Base-by-base conservation (phyloP, 148 eudicot genomes). In the Rhododendron mucronatum region DNA sequence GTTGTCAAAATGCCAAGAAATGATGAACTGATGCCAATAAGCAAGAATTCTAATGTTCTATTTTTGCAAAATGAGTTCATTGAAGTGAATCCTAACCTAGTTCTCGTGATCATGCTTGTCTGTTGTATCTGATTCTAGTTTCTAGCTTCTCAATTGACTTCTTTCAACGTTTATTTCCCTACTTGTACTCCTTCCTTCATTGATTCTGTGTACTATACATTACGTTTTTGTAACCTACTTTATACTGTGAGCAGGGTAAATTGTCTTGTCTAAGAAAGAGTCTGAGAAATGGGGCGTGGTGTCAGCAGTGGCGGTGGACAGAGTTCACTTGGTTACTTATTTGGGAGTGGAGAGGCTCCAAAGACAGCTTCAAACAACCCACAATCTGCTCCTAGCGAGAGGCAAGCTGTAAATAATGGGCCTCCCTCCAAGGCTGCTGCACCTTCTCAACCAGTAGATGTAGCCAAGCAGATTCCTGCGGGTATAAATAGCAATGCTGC, bases 261-360 rank as follows among this genome's bases (percentile, higher is more conserved):
- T 2, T 30, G 78, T 76, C 73, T 50, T 75, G 15, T 77, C 12
- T 53, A 75, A 82, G 48, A 74, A 61, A 16, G 39, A 74, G 23
- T 83, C 55, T 59, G 63, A 76, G 67, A 65, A 13, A 96, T 96
- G 98, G 94, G 96, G 78, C 97, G 98, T 88, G 98, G 98, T 51
- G 97, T 93, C 78, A 96, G 98, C 95, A 90, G 96, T 86, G 98
- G 98, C 33, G 98, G 98, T 11, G 98, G 96, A 59, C 94, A 96
- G 82, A 96, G 98, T 85, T 96, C 98, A 39, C 92, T 94, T 71
- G 94, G 90, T 47, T 96, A 96, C 90, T 88, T 96, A 53, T 94
- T 96, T 87, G 98, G 98, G 88, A 84, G 90, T 73, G 96, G 91
- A 59, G 98, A 93, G 90, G 91, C 94, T 61, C 94, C 94, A 79